Conservation (phyloP, 2,329 filamentous ascomycete species). For the Aspergillus sp. region DNA sequence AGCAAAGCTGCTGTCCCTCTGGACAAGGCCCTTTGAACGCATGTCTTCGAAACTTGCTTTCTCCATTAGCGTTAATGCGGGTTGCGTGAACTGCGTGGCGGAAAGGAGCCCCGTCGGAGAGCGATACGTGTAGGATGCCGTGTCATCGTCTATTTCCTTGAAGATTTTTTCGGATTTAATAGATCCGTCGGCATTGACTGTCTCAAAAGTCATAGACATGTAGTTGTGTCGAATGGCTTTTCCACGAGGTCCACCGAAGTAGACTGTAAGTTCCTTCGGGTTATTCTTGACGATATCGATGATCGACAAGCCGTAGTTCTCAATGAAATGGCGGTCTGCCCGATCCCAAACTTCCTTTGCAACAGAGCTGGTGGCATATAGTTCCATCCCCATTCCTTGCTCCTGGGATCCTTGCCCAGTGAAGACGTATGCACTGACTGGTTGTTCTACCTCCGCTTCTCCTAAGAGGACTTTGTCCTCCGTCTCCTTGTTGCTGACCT, state of each 20-base stretch:
- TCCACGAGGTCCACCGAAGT: conserved; percentile 94
- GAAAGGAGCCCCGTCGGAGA: conserved; percentile 93
- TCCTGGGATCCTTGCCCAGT: conserved; percentile 98
- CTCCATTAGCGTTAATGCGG: conserved; percentile 96
- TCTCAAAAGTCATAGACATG: conserved; percentile 99
- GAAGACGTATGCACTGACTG: conserved; percentile 94
- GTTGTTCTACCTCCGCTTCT: conserved; percentile 97
- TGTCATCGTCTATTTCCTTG: conserved; percentile 92
- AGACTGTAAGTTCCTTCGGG: conserved; percentile 95
- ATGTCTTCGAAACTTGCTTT: conserved; percentile 99
- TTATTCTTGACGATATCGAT: conserved; percentile 99
- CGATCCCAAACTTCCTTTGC: conserved; percentile 98
- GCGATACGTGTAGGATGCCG: conserved; percentile 93
- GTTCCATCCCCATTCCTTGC: conserved; percentile 99
- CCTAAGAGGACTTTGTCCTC: conserved; percentile 95
- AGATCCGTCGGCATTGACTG: conserved; percentile 84
- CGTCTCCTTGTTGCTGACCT: conserved; percentile 90
- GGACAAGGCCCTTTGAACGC: conserved; percentile 93
- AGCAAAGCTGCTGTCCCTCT: conserved; percentile 94
- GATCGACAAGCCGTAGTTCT: conserved; percentile 98
- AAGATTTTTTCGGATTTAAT: conserved; percentile 99
- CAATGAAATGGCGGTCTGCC: conserved; percentile 95
- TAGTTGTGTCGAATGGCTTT: conserved; percentile 99
- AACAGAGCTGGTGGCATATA: conserved; percentile 89
- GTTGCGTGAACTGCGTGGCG: conserved; percentile 97